A percentile compares a stretch with the other conserved stretches of the same genome.
Evolutionary conservation across 2,329 filamentous ascomycete species (phyloP).

Genomic region (Exophiala spinifera): DNA sequence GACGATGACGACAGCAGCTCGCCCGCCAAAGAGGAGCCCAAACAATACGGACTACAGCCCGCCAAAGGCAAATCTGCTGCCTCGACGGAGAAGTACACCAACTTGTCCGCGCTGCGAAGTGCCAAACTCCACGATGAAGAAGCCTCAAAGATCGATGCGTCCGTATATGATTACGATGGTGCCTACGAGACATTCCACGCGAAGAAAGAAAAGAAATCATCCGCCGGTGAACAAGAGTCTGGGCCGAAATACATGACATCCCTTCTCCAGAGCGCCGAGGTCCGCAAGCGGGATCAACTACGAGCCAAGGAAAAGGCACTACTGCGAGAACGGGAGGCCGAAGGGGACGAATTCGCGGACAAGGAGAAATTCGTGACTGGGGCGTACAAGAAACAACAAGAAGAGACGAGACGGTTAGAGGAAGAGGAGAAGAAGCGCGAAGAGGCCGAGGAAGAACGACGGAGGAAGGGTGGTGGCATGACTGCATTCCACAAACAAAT

Average conservation of each 20-base stretch:
- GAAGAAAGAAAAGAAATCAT: constrained; percentile 30
- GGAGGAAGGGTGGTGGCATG: constrained; percentile 48
- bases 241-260: constrained; percentile 60
- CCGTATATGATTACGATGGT: constrained; percentile 50
- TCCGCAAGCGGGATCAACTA: constrained; percentile 61
- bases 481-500: constrained; percentile 61
- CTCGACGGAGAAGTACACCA: constrained; percentile 39
- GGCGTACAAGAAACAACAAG: constrained; percentile 64
- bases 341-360: constrained; percentile 65
- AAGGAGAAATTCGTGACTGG: constrained; percentile 66
- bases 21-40: constrained; percentile 36
- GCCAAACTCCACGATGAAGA: constrained; percentile 44
- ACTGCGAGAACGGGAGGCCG: constrained; percentile 59
- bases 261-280: constrained; percentile 57
- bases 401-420: constrained; percentile 56
- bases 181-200: constrained; percentile 49
- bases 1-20: constrained; percentile 21
- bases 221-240: constrained; percentile 23
- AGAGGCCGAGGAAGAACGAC: constrained; percentile 52
- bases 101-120: constrained; percentile 46
- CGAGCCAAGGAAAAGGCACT: constrained; percentile 60
- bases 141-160: constrained; percentile 45
- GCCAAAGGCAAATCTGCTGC: constrained; percentile 23
- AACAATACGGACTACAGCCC: constrained; percentile 25
- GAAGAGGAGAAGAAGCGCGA: constrained; percentile 56